Conservation (phyloP, 768 basidiomycete species). For the Termitomyces sp. region DNA sequence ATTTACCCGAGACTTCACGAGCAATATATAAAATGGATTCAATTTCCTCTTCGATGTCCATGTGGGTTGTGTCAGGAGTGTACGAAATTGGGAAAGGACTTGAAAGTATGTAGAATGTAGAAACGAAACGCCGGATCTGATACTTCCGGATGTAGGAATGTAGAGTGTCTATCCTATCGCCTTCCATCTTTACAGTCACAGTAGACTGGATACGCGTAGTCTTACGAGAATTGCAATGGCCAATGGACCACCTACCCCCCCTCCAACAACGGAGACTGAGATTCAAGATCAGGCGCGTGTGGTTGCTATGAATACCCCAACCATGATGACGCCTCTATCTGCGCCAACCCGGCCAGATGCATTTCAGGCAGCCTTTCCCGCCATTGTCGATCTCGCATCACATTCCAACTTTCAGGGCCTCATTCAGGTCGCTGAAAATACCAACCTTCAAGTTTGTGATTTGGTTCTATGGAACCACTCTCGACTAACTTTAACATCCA, state of each 20-base stretch:
- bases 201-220: neutral
- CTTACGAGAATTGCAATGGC: conserved; percentile 30
- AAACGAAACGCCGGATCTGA: conserved; percentile 3
- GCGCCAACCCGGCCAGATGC: conserved; percentile 23
- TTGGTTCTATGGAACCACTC: neutral
- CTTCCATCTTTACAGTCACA: neutral
- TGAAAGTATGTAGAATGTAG: neutral
- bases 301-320: conserved; percentile 6
- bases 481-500: neutral
- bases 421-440: conserved; percentile 40
- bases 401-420: conserved; percentile 38
- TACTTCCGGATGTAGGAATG: neutral
- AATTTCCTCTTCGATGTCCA: conserved; percentile 72
- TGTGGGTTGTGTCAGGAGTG: conserved; percentile 16
- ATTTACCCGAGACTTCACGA: conserved; percentile 84
- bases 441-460: conserved; percentile 47
- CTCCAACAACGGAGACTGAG: conserved; percentile 51
- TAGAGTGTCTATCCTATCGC: neutral
- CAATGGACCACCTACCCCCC: conserved; percentile 59
- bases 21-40: conserved; percentile 87
- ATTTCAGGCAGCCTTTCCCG: conserved; percentile 41
- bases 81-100: neutral
- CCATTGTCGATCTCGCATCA: conserved; percentile 37
- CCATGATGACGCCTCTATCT: conserved; percentile 10
- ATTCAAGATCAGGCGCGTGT: conserved; percentile 45